Percentiles rank a stretch among this genome's conserved stretches.
Conservation (phyloP, 129 eudicot genomes). For the Tanacetum coccineum region DNA sequence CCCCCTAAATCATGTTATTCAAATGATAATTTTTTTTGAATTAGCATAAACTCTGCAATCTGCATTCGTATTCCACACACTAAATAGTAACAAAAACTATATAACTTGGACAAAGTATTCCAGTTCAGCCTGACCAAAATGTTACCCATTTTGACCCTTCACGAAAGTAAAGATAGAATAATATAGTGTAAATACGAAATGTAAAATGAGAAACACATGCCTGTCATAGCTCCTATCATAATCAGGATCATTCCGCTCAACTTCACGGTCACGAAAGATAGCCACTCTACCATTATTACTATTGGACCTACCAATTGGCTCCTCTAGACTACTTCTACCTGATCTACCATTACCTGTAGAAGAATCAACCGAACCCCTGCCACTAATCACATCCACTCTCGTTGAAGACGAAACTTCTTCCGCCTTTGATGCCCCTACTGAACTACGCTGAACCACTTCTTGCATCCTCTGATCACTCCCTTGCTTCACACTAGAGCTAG, state of each 20-base stretch:
- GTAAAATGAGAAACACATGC: conserved; percentile 21
- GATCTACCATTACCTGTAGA: conserved; percentile 51
- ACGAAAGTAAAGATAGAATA: background rate
- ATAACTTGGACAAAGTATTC: background rate
- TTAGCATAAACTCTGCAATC: background rate
- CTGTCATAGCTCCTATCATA: conserved; percentile 85
- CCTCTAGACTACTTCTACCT: conserved; percentile 65
- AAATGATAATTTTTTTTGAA: background rate
- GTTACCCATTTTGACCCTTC: background rate
- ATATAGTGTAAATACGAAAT: background rate
- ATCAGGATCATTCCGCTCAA: conserved; percentile 88
- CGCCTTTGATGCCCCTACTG: conserved; percentile 33
- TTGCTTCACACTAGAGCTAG: conserved; percentile 42
- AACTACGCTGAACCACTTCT: conserved; percentile 51
- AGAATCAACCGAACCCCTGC: conserved; percentile 46
- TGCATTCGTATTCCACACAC: background rate
- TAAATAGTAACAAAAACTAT: background rate
- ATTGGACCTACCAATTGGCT: conserved; percentile 59
- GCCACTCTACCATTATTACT: conserved; percentile 63
- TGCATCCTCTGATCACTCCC: conserved; percentile 50
- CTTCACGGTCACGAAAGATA: conserved; percentile 80
- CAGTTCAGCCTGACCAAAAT: background rate
- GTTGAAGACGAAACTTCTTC: conserved; percentile 49
- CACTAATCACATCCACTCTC: conserved; percentile 41
- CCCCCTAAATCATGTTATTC: background rate